These are phyloP conservation scores for Cnidoscolus chayamansa DNA, from an alignment of 441 rosid species.

Conservation along the genomic window DNA sequence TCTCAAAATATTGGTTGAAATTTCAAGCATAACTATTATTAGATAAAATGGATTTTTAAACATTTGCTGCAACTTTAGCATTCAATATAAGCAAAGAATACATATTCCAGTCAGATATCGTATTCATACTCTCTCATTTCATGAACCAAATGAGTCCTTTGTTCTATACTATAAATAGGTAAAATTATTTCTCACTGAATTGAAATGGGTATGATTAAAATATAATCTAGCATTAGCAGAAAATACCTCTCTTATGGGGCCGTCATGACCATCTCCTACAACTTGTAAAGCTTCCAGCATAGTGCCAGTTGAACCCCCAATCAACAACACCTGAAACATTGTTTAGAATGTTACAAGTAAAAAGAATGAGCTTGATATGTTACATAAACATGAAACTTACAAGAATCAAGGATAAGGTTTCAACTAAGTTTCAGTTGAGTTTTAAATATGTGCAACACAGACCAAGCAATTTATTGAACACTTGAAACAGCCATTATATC, in stretches of 20 bases:
- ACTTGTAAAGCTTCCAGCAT: constrained; percentile 96
- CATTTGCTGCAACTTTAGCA: not conserved
- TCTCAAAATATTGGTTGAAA: not conserved
- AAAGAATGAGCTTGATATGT: constrained; percentile 10
- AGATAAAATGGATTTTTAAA: not conserved
- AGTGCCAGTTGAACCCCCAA: constrained; percentile 98
- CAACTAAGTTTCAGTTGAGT: too few relatives aligned
- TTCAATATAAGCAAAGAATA: not conserved
- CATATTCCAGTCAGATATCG: not conserved
- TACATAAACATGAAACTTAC: too few relatives aligned
- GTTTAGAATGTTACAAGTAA: constrained; percentile 11
- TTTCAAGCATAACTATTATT: not conserved
- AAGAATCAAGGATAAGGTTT: too few relatives aligned
- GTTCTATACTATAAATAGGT: too few relatives aligned
- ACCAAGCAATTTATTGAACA: too few relatives aligned
- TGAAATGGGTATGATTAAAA: too few relatives aligned
- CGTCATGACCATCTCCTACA: constrained; percentile 71
- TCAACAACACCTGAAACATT: constrained; percentile 66
- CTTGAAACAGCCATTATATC: too few relatives aligned
- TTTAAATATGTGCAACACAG: too few relatives aligned
- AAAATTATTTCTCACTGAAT: too few relatives aligned
- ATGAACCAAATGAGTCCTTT: not conserved
- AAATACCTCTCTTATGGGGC: constrained; percentile 71
- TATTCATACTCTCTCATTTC: not conserved
- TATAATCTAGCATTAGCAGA: not conserved